Evolutionary conservation across 345 rosid species (phyloP).

Genomic region (Rhodomyrtus tomentosa): DNA sequence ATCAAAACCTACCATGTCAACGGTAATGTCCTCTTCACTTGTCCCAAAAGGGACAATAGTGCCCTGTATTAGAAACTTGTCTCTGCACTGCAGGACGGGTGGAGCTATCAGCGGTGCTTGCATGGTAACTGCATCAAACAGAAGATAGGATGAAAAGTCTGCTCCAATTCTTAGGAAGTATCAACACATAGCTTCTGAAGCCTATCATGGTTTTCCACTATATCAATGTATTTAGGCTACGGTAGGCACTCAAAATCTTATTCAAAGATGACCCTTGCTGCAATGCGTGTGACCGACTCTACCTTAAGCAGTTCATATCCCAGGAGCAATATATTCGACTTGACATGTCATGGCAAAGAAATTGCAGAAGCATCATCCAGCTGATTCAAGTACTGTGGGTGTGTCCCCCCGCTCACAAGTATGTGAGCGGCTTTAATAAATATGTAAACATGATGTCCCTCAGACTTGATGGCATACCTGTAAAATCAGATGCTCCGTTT

Average conservation of each 20-base stretch:
- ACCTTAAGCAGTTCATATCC: neutral
- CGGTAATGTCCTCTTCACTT: constrained; percentile 30
- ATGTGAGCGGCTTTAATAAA: neutral
- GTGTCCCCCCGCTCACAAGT: neutral
- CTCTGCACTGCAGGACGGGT: constrained; percentile 41
- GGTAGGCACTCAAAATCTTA: neutral
- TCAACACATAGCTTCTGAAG: neutral
- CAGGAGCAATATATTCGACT: neutral
- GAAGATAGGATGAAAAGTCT: neutral
- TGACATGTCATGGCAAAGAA: neutral
- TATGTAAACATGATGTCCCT: neutral
- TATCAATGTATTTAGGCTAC: neutral
- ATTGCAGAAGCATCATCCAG: neutral
- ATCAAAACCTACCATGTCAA: constrained; percentile 16
- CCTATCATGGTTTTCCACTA: neutral
- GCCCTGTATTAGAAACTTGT: constrained; percentile 51
- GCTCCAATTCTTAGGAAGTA: neutral
- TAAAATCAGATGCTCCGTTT: constrained; percentile 17
- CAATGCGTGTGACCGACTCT: neutral
- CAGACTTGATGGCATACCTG: constrained; percentile 12
- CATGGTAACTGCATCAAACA: constrained; percentile 30
- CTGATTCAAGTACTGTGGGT: neutral
- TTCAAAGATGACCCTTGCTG: neutral
- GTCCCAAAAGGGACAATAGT: constrained; percentile 28
- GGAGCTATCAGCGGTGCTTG: constrained; percentile 39